A percentile compares a stretch with the other conserved stretches of the same genome.
These are phyloP conservation scores for Amauroascus verrucosus DNA, from an alignment of 2,329 filamentous ascomycete genomes.

Conservation along the genomic window DNA sequence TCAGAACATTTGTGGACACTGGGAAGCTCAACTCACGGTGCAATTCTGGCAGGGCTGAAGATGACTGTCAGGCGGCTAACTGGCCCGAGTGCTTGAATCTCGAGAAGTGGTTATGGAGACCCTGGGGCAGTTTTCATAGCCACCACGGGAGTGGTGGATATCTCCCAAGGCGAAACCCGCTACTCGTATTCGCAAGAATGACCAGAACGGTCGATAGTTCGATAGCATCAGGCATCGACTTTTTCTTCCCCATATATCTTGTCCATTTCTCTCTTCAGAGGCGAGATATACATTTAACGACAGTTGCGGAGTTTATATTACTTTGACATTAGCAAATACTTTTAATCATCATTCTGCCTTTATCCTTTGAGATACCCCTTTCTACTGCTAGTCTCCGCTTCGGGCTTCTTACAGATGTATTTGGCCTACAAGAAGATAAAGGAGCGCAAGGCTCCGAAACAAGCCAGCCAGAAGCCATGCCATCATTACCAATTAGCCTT, in stretches of 20 bases:
- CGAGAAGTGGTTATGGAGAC: neutral
- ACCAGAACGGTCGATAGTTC: neutral
- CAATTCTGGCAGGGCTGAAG: neutral
- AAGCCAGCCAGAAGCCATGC: slow-evolving; percentile 12
- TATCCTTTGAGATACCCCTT: neutral
- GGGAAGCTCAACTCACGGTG: neutral
- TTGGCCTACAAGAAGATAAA: slow-evolving; percentile 6
- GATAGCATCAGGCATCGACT: too few relatives aligned
- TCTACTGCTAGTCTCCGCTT: neutral
- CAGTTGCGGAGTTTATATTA: too few relatives aligned
- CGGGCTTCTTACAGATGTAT: neutral
- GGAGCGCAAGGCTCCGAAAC: slow-evolving; percentile 6
- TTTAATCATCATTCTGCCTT: too few relatives aligned
- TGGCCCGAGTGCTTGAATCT: neutral
- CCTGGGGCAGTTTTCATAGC: neutral
- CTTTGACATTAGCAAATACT: too few relatives aligned
- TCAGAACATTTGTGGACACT: too few relatives aligned
- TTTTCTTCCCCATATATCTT: too few relatives aligned
- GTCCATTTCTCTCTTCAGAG: too few relatives aligned
- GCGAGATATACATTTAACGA: too few relatives aligned
- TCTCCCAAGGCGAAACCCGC: neutral
- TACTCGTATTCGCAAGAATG: slow-evolving; percentile 1
- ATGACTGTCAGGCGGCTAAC: neutral
- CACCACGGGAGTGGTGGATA: neutral
- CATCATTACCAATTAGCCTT: slow-evolving; percentile 13